Percentiles rank a stretch among this genome's conserved stretches.
Conservation (phyloP, 1,139 yeast species). For the Zygosaccharomyces sapae region DNA sequence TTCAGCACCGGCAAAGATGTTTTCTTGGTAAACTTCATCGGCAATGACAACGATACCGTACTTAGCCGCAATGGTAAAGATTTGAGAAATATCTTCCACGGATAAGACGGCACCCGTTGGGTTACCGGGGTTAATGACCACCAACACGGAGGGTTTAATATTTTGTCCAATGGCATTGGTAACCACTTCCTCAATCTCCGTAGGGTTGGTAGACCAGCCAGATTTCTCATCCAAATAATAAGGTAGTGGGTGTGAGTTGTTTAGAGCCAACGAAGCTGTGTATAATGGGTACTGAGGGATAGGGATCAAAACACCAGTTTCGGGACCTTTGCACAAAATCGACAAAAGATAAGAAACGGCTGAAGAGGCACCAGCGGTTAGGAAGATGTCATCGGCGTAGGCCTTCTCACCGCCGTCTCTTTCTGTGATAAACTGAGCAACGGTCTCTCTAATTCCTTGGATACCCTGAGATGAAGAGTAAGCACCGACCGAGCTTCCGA, state of each 20-base stretch:
- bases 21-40: slow-evolving; percentile 97
- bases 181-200: slow-evolving; percentile 57
- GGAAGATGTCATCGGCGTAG: slow-evolving; percentile 65
- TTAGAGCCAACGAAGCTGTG: slow-evolving; percentile 84
- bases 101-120: slow-evolving; percentile 88
- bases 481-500: slow-evolving; percentile 83
- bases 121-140: slow-evolving; percentile 95
- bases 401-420: slow-evolving; percentile 68
- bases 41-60: slow-evolving; percentile 84
- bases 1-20: slow-evolving; percentile 60
- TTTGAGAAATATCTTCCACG: slow-evolving; percentile 59
- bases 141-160: slow-evolving; percentile 70
- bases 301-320: slow-evolving; percentile 86
- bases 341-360: slow-evolving; percentile 78
- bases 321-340: slow-evolving; percentile 59
- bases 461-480: slow-evolving; percentile 93
- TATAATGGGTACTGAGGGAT: slow-evolving; percentile 97
- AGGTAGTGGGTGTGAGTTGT: slow-evolving; percentile 81
- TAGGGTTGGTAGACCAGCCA: slow-evolving; percentile 79
- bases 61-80: slow-evolving; percentile 76
- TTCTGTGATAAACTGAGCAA: slow-evolving; percentile 69
- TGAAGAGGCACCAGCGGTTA: slow-evolving; percentile 91
- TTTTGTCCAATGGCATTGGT: slow-evolving; percentile 50
- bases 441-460: slow-evolving; percentile 60
- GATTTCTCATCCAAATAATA: slow-evolving; percentile 76